These are phyloP conservation scores for sunflower (Helianthus annuus) DNA, from an alignment of 129 eudicot species.

Conservation along the genomic window DNA sequence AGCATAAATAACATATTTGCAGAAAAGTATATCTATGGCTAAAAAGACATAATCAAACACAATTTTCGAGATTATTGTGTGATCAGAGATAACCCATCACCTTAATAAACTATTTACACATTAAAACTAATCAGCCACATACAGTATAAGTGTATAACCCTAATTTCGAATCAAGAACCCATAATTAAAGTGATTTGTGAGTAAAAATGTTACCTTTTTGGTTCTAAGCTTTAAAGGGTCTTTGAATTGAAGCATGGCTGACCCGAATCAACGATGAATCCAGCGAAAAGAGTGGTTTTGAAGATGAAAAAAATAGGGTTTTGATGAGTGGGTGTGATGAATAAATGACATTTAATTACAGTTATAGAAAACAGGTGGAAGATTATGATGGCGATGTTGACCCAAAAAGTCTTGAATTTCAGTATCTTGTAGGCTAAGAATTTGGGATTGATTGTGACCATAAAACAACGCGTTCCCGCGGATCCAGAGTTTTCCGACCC, in stretches of 20 bases:
- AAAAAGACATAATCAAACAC: background rate
- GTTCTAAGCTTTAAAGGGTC: constrained; percentile 57
- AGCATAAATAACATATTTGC: too few species aligned
- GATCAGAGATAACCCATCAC: background rate
- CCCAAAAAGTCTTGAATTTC: constrained; percentile 23
- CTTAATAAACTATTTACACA: background rate
- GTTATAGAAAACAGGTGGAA: background rate
- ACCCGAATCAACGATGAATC: constrained; percentile 13
- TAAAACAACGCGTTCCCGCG: constrained; percentile 24
- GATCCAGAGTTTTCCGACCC: constrained; percentile 25
- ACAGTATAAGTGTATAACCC: background rate
- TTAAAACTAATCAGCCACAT: background rate
- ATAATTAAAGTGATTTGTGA: background rate
- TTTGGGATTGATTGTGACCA: constrained; percentile 25
- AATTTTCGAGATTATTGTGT: background rate
- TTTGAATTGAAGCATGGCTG: constrained; percentile 49
- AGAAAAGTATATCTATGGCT: too few species aligned
- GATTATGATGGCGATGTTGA: constrained; percentile 32
- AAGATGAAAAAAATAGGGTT: constrained; percentile 6
- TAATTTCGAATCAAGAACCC: background rate
- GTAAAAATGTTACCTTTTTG: constrained; percentile 47
- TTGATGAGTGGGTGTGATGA: constrained; percentile 4
- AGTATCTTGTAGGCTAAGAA: constrained; percentile 31
- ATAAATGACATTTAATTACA: background rate
- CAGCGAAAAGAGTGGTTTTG: background rate